Conservation (phyloP, 805 yeast genomes). For the Suhomyces emberorum region DNA sequence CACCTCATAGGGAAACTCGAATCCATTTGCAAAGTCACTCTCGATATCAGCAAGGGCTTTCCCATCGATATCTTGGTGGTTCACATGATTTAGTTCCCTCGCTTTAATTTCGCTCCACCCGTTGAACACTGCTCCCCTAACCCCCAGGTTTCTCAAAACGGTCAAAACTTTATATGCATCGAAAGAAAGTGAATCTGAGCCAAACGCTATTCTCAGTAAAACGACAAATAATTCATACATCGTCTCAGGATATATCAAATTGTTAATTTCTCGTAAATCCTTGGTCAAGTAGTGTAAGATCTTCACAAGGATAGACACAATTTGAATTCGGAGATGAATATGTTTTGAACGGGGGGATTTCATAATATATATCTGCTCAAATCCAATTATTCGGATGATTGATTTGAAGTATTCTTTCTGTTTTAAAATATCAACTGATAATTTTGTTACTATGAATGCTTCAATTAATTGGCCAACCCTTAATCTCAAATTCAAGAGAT, state of each 20-base stretch:
- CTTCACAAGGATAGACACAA: slow-evolving; percentile 40
- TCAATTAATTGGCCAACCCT: slow-evolving; percentile 51
- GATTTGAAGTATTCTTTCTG: slow-evolving; percentile 39
- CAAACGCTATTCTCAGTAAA: slow-evolving; percentile 52
- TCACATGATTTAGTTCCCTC: slow-evolving; percentile 32
- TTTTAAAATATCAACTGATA: slow-evolving; percentile 24
- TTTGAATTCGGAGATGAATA: slow-evolving; percentile 33
- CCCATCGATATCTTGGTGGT: slow-evolving; percentile 10
- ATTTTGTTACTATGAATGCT: slow-evolving; percentile 31
- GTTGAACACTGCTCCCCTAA: slow-evolving; percentile 40
- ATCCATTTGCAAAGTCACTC: slow-evolving; percentile 50
- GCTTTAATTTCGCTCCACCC: slow-evolving; percentile 42
- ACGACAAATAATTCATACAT: slow-evolving; percentile 47
- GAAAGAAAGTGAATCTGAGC: slow-evolving; percentile 38
- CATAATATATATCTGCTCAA: slow-evolving; percentile 46
- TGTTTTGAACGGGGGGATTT: slow-evolving; percentile 44
- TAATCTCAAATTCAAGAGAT: slow-evolving; percentile 40
- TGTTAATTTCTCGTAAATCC: slow-evolving; percentile 25
- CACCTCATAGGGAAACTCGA: slow-evolving; percentile 59
- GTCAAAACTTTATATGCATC: slow-evolving; percentile 36
- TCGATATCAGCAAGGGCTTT: slow-evolving; percentile 33
- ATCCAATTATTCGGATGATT: slow-evolving; percentile 42
- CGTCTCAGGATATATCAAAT: slow-evolving; percentile 38
- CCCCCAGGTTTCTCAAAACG: slow-evolving; percentile 29
- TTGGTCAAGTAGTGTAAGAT: slow-evolving; percentile 38